Evolutionary conservation across 495 filamentous ascomycete species (phyloP).

Genomic region (Podospora appendiculata): DNA sequence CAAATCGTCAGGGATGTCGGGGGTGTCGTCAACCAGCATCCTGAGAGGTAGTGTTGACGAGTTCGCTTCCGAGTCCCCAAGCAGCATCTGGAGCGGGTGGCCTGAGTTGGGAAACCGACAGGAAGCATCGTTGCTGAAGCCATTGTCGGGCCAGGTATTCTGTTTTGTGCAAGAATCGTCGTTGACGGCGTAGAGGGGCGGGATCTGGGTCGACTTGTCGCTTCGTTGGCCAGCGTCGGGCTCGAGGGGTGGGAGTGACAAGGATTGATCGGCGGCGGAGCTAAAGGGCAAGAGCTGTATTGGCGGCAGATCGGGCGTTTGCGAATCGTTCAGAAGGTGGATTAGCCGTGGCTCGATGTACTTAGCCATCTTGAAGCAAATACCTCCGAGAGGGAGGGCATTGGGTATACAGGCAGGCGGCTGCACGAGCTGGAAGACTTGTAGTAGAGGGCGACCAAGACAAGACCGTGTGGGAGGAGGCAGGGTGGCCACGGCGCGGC

Average conservation of each 20-base stretch:
- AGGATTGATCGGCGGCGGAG: conserved; percentile 12
- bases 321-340: conserved; percentile 46
- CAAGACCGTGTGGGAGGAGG: neutral
- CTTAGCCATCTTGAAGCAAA: conserved; percentile 41
- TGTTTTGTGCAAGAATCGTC: conserved; percentile 16
- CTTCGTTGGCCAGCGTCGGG: conserved; percentile 31
- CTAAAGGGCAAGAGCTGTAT: conserved; percentile 32
- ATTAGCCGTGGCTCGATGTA: conserved; percentile 50
- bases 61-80: conserved; percentile 17
- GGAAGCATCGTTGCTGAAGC: conserved; percentile 4
- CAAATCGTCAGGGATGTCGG: conserved; percentile 23
- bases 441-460: neutral
- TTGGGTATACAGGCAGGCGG: conserved; percentile 13
- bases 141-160: conserved; percentile 7
- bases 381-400: conserved; percentile 19
- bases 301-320: conserved; percentile 35
- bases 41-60: conserved; percentile 35
- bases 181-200: conserved; percentile 24
- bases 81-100: conserved; percentile 20
- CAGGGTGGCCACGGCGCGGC: neutral
- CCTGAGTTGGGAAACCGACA: conserved; percentile 9
- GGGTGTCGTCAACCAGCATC: conserved; percentile 37
- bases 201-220: conserved; percentile 28
- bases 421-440: conserved; percentile 1
- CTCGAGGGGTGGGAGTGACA: conserved; percentile 40